These are phyloP conservation scores for Entomortierella beljakovae DNA, from an alignment of 192 early-diverging fungal genomes.

Conservation along the genomic window DNA sequence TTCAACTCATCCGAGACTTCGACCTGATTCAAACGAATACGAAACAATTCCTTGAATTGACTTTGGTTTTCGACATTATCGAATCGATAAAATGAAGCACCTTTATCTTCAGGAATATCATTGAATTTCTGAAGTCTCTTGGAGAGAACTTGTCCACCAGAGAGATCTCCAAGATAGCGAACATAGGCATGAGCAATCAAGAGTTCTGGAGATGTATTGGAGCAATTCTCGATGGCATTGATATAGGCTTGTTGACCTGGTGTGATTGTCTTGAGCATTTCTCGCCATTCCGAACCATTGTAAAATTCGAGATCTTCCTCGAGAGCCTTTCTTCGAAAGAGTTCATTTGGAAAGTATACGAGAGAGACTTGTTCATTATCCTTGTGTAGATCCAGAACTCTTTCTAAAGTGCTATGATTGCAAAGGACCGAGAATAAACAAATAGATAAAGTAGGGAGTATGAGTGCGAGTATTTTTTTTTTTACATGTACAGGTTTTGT, in stretches of 20 bases:
- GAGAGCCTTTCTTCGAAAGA: slow-evolving; percentile 54
- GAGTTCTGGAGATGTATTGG: slow-evolving; percentile 52
- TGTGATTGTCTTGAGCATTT: slow-evolving; percentile 41
- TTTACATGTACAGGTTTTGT: neutral
- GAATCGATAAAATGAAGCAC: slow-evolving; percentile 63
- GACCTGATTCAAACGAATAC: slow-evolving; percentile 58
- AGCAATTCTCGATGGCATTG: slow-evolving; percentile 52
- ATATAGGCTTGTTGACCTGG: slow-evolving; percentile 63
- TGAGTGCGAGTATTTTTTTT: neutral
- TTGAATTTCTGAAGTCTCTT: slow-evolving; percentile 60
- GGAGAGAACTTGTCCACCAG: slow-evolving; percentile 63
- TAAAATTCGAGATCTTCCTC: slow-evolving; percentile 60
- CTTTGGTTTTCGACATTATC: slow-evolving; percentile 53
- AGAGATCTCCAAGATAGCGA: slow-evolving; percentile 68
- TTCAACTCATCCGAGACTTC: slow-evolving; percentile 39
- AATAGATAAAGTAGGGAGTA: neutral
- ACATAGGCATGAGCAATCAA: slow-evolving; percentile 65
- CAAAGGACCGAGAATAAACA: too few relatives aligned
- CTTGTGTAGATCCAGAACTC: slow-evolving; percentile 56
- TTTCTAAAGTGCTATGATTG: slow-evolving; percentile 54
- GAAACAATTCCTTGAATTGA: slow-evolving; percentile 65
- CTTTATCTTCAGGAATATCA: slow-evolving; percentile 46
- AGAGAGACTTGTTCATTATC: slow-evolving; percentile 54
- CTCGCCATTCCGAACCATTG: slow-evolving; percentile 49
- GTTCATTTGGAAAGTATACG: slow-evolving; percentile 64